Evolutionary conservation across 1,284 basidiomycete genomes (phyloP), one percentile per base, ranked within the genome.

Genomic region (Cutaneotrichosporon dermatis): DNA sequence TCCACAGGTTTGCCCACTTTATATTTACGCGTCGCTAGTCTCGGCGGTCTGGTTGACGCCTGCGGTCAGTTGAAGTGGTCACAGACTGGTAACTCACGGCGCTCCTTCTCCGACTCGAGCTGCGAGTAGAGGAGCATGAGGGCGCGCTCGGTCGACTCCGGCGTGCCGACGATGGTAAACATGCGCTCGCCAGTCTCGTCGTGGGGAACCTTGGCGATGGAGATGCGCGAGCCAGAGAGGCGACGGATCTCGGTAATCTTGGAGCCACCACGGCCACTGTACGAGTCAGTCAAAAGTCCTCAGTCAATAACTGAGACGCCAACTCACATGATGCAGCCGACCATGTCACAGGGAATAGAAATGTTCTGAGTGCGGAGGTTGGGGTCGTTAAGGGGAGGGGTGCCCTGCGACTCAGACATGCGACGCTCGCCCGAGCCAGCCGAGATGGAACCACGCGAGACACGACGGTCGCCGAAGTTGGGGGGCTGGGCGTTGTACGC

Each of bases 221-320:
- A 92, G 77, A 99, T 99, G 80, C 93, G 91, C 67, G 90, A 94
- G 49, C 95, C 95, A 63, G 91, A 94, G 58, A 98, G 84, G 59
- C 95, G 89, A 69, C 95, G 89, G 76, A 99, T 99, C 80, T 99
- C 95, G 61, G 94, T 97, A 70, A 99, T 99, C 83, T 98, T 99
- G 70, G 90, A 89, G 40, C 95, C 95, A 73, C 89, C 92, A 68
- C 93, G 91, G 64, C 95, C 95, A 72, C 82, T 83, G 12, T 3
- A 66, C 35, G 25, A 25, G 56, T 41, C 37, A 54, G 42, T 25
- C 25, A 25, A 25, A 25, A 25, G 25, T 25, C 25, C 25, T 25
- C 25, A 25, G 25, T 25, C 25, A 25, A 25, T 25, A 25, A 25
- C 25, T 25, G 25, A 25, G 25, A 25, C 25, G 25, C 25, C 25